phyloP scores from a whole-genome alignment of 176 grass and related monocot species.

The Oryza officinalis region DNA sequence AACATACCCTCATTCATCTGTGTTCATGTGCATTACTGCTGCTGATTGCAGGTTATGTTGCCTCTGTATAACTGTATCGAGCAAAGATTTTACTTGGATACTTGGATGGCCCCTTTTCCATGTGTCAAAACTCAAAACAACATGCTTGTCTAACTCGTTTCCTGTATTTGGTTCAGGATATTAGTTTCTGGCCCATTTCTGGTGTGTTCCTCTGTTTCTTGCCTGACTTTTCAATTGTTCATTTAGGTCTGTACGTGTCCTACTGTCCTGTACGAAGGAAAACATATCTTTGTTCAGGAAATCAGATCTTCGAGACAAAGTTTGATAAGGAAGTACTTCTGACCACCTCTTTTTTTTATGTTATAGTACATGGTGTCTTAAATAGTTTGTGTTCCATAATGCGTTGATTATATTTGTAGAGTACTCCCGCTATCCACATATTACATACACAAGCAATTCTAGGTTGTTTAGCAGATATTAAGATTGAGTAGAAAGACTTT shows the following conservation, averaged over 20 bases:
- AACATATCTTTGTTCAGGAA: constrained; percentile 1
- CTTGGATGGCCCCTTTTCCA: neutral
- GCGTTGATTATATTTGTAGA: neutral
- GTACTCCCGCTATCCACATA: neutral
- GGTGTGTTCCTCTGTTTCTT: neutral
- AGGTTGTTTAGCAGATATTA: too few species aligned
- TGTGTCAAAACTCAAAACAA: neutral
- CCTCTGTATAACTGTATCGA: neutral
- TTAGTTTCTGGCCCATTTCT: neutral
- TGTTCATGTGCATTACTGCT: neutral
- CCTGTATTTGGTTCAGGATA: constrained; percentile 11
- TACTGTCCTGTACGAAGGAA: neutral
- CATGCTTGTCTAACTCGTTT: neutral
- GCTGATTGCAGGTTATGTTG: neutral
- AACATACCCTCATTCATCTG: neutral
- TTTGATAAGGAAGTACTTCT: constrained; percentile 15
- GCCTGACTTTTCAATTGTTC: neutral
- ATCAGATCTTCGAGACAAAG: neutral
- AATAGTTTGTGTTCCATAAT: constrained; percentile 22
- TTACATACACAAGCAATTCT: too few species aligned
- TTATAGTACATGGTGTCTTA: neutral
- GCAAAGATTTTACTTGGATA: neutral
- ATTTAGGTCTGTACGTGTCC: neutral
- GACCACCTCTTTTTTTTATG: constrained; percentile 11
- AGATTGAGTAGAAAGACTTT: too few species aligned